Evolutionary conservation across 148 eudicot species (phyloP), one percentile per base, ranked within the genome.

Genomic region (Rhododendron molle): DNA sequence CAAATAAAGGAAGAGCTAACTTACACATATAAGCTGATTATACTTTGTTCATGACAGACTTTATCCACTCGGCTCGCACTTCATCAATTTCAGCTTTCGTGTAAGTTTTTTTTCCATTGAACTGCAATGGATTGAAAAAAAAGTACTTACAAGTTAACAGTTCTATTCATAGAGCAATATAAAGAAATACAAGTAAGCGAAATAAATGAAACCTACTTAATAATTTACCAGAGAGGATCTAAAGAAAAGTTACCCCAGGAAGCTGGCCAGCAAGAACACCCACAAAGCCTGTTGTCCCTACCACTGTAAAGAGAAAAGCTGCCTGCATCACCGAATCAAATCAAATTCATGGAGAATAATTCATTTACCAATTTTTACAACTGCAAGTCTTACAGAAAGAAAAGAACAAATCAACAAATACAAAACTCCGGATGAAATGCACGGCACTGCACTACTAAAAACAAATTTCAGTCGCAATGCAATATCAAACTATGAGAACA

Each of bases 261-360:
- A 97, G 99, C 90, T 94, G 99, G 60, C 99, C 95, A 67, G 98
- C 96, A 80, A 97, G 93, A 88, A 92, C 87, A 76, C 90, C 99
- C 83, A 97, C 79, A 84, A 93, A 93, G 43, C 98, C 98, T 58
- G 99, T 91, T 82, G 92, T 80, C 43, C 99, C 99, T 86, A 97
- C 99, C 85, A 97, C 99, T 18, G 99, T 94, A 83, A 88, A 87
- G 54, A 97, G 93, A 89, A 97, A 97, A 83, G 98, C 99, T 81
- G 98, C 99, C 99, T 97, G 98, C 98, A 96, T 90, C 87, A 93
- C 95, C 92, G 93, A 88, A 90, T 85, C 71, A 89, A 83, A 94
- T 93, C 92, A 96, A 87, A 85, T 88, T 87, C 85, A 89, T 86
- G 88, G 88, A 91, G 86, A 83, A 54, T 28, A 43, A 15, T 26